Base-by-base conservation (phyloP, 1,284 basidiomycete genomes). In the Gastroboletus turbinatus region DNA sequence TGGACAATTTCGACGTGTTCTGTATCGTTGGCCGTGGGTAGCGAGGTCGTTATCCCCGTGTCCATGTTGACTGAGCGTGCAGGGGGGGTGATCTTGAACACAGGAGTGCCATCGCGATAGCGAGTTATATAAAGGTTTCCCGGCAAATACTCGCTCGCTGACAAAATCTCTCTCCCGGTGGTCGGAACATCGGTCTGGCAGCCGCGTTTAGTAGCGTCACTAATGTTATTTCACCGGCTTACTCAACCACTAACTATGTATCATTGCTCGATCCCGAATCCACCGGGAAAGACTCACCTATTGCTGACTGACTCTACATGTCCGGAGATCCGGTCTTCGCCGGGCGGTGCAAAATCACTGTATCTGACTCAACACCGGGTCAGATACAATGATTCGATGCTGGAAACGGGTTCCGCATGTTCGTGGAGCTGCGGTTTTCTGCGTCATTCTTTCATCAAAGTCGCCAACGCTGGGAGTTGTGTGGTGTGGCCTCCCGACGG, bases 1-100 rank as follows among this genome's bases (percentile, higher is more conserved):
- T 69, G 57, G 49, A 60, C 46, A 46, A 66, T 58, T 44, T 70
- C 65, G 16, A 52, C n/a, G 47, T 65, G 68, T 47, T 63, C 50
- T 5, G 55, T 32, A 19, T 19, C 27, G 23, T 35, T 27, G 39
- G 39, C 5, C 13, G 38, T 30, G 25, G 48, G 46, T 23, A 33
- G 16, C 13, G 43, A 44, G 35, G 43, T 23, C 9, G 49, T 21
- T 16, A 25, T 53, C 40, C 52, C 43, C 42, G 40, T 42, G 47
- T 46, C 61, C 63, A 60, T 68, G 52, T 32, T 52, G 48, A 25
- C 23, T 2, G 48, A 40, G 42, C 17, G 53, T 46, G 43, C 17
- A 50, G 51, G 32, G 44, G 8, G n/a, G 17, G 3, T 39, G 25
- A 14, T 51, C 21, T 29, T 52, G 36, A 43, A 19, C 3, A 7